phyloP scores from a whole-genome alignment of 2,329 filamentous ascomycete genomes.

The Xylaria multiplex region DNA sequence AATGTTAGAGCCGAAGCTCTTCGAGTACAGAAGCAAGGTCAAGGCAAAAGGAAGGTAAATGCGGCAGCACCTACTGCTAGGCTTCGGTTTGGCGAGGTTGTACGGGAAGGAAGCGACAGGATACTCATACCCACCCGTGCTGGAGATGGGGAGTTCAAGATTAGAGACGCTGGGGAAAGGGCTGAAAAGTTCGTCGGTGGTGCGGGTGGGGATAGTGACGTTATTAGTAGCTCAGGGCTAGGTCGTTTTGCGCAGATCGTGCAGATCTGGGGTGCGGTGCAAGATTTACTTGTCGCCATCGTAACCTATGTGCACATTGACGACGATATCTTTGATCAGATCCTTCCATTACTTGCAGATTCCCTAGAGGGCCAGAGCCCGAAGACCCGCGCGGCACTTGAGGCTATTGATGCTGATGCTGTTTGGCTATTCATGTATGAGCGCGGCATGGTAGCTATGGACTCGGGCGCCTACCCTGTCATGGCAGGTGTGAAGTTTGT shows the following conservation, averaged over 20 bases:
- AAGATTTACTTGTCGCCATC: constrained; percentile 68
- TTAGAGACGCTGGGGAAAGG: constrained; percentile 33
- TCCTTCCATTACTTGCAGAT: constrained; percentile 69
- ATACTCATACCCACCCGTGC: constrained; percentile 46
- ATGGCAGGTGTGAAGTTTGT: constrained; percentile 57
- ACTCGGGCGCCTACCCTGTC: constrained; percentile 50
- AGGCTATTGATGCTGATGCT: constrained; percentile 75
- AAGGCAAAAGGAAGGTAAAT: constrained; percentile 24
- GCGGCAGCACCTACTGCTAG: constrained; percentile 6
- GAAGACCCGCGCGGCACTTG: constrained; percentile 65
- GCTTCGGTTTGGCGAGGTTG: constrained; percentile 17
- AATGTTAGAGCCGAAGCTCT: constrained; percentile 56
- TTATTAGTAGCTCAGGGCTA: constrained; percentile 51
- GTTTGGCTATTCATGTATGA: constrained; percentile 75
- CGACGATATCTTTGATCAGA: constrained; percentile 76
- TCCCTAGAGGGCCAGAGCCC: constrained; percentile 57
- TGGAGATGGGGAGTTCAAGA: constrained; percentile 40
- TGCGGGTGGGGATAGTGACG: not conserved
- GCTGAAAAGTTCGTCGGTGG: constrained; percentile 25
- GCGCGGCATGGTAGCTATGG: constrained; percentile 52
- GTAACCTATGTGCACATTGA: constrained; percentile 71
- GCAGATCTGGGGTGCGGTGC: constrained; percentile 71
- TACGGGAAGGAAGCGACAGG: constrained; percentile 25
- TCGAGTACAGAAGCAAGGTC: constrained; percentile 32
- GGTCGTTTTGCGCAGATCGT: constrained; percentile 69